Percentiles rank a stretch among this genome's conserved stretches.
Evolutionary conservation across 805 yeast species (phyloP).

Genomic region (Nakazawaea laoshanensis): DNA sequence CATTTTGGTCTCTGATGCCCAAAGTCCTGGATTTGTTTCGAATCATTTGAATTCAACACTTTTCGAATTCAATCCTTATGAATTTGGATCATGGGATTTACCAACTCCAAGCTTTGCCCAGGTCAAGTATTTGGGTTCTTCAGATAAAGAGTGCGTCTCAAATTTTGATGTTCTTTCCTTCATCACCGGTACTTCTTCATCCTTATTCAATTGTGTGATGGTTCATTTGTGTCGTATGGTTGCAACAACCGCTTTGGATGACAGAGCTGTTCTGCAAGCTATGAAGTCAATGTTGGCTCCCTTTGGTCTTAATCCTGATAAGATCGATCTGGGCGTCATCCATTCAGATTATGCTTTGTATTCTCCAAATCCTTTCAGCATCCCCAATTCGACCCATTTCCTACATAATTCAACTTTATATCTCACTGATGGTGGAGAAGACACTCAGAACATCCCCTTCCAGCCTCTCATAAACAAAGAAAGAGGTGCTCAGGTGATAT

Average conservation of each 20-base stretch:
- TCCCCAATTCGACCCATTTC: conserved; percentile 15
- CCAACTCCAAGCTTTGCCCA: conserved; percentile 34
- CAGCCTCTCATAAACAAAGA: conserved; percentile 30
- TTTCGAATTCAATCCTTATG: conserved; percentile 56
- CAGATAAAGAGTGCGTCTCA: conserved; percentile 29
- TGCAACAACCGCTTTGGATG: conserved; percentile 18
- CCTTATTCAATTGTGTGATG: conserved; percentile 48
- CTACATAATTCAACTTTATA: conserved; percentile 4
- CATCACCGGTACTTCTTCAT: conserved; percentile 56
- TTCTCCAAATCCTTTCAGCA: conserved; percentile 56
- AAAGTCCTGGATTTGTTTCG: conserved; percentile 25
- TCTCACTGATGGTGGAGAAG: conserved; percentile 38
- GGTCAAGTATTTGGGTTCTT: conserved; percentile 45
- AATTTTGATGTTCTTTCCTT: conserved; percentile 55
- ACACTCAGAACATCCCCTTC: conserved; percentile 39
- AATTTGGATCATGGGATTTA: conserved; percentile 64
- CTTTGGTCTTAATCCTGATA: conserved; percentile 34
- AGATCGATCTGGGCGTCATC: conserved; percentile 12
- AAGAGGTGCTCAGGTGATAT: conserved; percentile 28
- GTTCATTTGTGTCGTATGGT: conserved; percentile 35
- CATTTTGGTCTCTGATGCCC: conserved; percentile 31
- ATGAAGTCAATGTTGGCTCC: conserved; percentile 26
- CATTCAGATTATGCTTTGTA: conserved; percentile 54
- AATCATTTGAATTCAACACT: conserved; percentile 31
- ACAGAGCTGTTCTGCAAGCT: conserved; percentile 24